These are phyloP conservation scores for Scheffersomyces quercinus DNA, from an alignment of 1,139 yeast species.

Conservation along the genomic window DNA sequence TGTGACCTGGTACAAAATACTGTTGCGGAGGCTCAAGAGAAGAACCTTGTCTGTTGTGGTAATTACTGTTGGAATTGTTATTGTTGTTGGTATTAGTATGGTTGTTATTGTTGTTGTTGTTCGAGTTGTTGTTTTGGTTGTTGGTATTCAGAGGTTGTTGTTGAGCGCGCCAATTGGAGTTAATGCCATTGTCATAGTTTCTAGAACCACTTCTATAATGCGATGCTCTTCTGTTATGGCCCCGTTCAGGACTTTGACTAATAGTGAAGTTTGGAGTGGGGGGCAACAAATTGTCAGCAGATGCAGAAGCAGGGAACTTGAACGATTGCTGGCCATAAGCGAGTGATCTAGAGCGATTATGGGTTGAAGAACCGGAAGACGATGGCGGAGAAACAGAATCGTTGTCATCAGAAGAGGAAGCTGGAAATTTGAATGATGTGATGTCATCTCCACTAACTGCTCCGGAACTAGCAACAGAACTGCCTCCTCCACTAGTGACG, in stretches of 20 bases:
- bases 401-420: constrained; percentile 10
- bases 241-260: constrained; percentile 43
- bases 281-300: constrained; percentile 32
- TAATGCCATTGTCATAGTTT: constrained; percentile 56
- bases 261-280: constrained; percentile 47
- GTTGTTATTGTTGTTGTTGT: constrained; percentile 17
- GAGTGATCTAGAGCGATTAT: constrained; percentile 37
- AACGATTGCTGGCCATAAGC: constrained; percentile 49
- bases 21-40: constrained; percentile 51
- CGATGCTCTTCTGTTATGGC: constrained; percentile 43
- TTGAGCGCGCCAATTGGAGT: constrained; percentile 65
- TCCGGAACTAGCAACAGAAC: neutral
- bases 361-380: constrained; percentile 17
- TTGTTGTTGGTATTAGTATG: constrained; percentile 17
- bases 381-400: constrained; percentile 16
- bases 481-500: constrained; percentile 11
- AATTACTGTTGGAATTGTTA: constrained; percentile 16
- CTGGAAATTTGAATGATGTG: constrained; percentile 39
- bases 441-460: constrained; percentile 18
- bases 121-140: constrained; percentile 10
- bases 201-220: constrained; percentile 61
- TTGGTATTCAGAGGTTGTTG: constrained; percentile 12
- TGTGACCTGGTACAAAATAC: constrained; percentile 77
- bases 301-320: constrained; percentile 24
- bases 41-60: constrained; percentile 17